Evolutionary conservation across 441 rosid genomes (phyloP), one percentile per base, ranked within the genome.

Genomic region (Heliophila coronopifolia): DNA sequence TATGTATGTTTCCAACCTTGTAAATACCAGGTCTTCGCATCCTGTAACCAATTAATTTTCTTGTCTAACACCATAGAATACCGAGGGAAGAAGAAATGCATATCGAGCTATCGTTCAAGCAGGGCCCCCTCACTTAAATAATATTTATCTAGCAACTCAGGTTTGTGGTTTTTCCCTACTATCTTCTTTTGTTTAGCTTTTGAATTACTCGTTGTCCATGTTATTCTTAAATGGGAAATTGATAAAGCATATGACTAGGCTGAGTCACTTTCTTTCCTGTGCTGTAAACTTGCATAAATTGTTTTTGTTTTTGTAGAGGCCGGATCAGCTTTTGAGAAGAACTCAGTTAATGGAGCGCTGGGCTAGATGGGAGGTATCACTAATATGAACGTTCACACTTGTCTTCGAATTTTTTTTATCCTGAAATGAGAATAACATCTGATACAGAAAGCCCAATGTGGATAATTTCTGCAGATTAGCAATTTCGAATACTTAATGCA

Each of bases 401-500:
- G 6, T 36, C 45, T 20, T 39, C n/a, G 43, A n/a, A 61, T 16
- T 42, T 58, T 58, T 16, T 23, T 34, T 12, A 48, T 58, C 13
- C 1, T 28, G 50, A 22, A 42, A 16, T 53, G 17, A 19, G 23
- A 60, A 59, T 42, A 50, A 26, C 49, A 27, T 65, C 9, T 39
- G 24, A 63, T 41, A 41, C 23, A 38, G 19, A 54, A 42, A 40
- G 36, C 28, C 46, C 10, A 32, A 63, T 49, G 27, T 60, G 20
- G 35, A 56, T 67, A 20, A 48, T 17, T 50, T 65, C 50, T 83
- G 77, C 94, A 94, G 99, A 94, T 94, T 68, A 90, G 95, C 89
- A 94, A 94, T 74, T 94, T 94, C 50, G 98, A 94, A 70, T 94
- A 94, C 68, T 67, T 94, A 62, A 94, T 94, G 99, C 92, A 81